Evolutionary conservation across 192 early-diverging fungal species (phyloP).

Genomic region (Entomortierella beljakovae): DNA sequence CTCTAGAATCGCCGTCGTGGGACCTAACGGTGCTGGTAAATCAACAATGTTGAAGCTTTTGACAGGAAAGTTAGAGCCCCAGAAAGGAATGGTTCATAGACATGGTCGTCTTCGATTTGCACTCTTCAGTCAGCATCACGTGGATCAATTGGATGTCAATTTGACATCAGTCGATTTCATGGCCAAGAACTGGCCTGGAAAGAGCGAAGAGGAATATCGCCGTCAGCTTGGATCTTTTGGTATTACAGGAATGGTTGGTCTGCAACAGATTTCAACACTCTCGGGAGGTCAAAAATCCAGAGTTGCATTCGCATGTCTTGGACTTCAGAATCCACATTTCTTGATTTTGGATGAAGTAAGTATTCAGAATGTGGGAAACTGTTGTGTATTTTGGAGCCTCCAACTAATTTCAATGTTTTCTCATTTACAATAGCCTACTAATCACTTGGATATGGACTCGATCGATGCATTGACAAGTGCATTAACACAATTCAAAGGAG

Average conservation of each 20-base stretch:
- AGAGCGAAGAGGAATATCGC: slow-evolving; percentile 96
- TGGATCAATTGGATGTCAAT: slow-evolving; percentile 94
- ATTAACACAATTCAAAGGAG: slow-evolving; percentile 90
- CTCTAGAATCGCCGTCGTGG: slow-evolving; percentile 97
- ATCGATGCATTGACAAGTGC: slow-evolving; percentile 95
- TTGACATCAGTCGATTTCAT: slow-evolving; percentile 90
- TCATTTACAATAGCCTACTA: slow-evolving; percentile 79
- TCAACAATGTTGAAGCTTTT: slow-evolving; percentile 95
- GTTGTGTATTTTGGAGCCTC: neutral
- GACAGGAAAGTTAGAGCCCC: slow-evolving; percentile 86
- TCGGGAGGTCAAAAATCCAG: slow-evolving; percentile 98
- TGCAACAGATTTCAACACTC: slow-evolving; percentile 95
- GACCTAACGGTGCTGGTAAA: slow-evolving; percentile 99
- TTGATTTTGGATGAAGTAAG: slow-evolving; percentile 94
- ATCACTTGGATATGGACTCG: slow-evolving; percentile 90
- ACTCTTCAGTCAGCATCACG: slow-evolving; percentile 97
- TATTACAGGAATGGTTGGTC: slow-evolving; percentile 94
- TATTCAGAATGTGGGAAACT: slow-evolving; percentile 14
- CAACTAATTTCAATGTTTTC: slow-evolving; percentile 20
- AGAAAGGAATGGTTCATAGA: slow-evolving; percentile 83
- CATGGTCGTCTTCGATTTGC: slow-evolving; percentile 95
- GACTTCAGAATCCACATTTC: slow-evolving; percentile 90
- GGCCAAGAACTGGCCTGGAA: slow-evolving; percentile 88
- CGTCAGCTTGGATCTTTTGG: slow-evolving; percentile 94
- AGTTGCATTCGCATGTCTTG: slow-evolving; percentile 97